Evolutionary conservation across 2,329 filamentous ascomycete species (phyloP).

Genomic region (Alternaria viburni): DNA sequence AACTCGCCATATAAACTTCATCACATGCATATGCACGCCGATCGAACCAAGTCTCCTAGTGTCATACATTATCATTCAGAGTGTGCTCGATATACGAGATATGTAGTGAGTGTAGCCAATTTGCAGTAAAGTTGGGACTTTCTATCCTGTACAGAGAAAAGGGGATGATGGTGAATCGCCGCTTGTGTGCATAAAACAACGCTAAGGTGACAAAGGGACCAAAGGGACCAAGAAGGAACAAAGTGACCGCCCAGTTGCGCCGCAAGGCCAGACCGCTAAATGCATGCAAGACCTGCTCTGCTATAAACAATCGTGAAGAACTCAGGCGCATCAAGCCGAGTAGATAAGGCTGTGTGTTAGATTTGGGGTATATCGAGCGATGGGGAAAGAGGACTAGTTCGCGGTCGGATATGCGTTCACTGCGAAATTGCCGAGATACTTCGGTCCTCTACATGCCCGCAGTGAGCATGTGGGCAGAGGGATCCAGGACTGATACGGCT

Average conservation of each 20-base stretch:
- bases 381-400: background rate
- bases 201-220: conserved; percentile 1
- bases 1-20: background rate
- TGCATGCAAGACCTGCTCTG: conserved; percentile 1
- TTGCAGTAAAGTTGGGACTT: conserved; percentile 3
- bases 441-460: conserved; percentile 28
- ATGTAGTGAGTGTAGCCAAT: conserved; percentile 9
- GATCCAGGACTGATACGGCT: conserved; percentile 35
- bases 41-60: background rate
- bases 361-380: background rate
- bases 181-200: background rate
- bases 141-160: background rate
- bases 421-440: conserved; percentile 28
- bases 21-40: background rate
- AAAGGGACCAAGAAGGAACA: background rate
- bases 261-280: conserved; percentile 1
- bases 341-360: background rate
- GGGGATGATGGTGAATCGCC: background rate
- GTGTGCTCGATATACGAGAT: conserved; percentile 1
- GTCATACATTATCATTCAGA: conserved; percentile 14
- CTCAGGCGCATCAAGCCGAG: background rate
- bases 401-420: conserved; percentile 13
- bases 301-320: conserved; percentile 6
- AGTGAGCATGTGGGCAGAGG: conserved; percentile 20
- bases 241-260: background rate